These are phyloP conservation scores for Przewalskia tangutica DNA, from an alignment of 257 asterid species.

Conservation along the genomic window DNA sequence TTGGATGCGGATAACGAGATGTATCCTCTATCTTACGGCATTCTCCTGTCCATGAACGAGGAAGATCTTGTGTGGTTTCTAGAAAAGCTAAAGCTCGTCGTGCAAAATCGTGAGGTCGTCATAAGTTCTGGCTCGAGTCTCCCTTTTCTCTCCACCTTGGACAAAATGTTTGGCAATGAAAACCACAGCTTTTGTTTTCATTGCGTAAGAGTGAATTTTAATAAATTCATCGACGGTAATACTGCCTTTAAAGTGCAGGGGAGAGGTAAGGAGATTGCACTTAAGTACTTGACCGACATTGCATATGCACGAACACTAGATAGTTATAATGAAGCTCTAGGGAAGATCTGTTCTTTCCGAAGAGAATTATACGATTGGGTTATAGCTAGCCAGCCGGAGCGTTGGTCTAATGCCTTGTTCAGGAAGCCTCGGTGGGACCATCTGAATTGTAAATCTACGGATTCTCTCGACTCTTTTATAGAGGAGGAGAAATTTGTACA, in stretches of 20 bases:
- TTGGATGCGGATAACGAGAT: slow-evolving; percentile 7
- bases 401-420: slow-evolving; percentile 14
- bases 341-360: slow-evolving; percentile 2
- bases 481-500: slow-evolving; percentile 2
- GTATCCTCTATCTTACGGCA: slow-evolving; percentile 8
- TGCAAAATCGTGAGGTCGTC: not conserved
- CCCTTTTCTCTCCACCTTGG: not conserved
- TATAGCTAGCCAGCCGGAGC: not conserved
- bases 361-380: slow-evolving; percentile 4
- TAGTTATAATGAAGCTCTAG: slow-evolving; percentile 5
- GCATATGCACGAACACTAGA: slow-evolving; percentile 2
- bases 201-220: slow-evolving; percentile 6
- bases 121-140: not conserved
- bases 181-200: slow-evolving; percentile 12
- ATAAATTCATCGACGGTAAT: not conserved
- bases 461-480: slow-evolving; percentile 11
- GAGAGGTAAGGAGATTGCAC: slow-evolving; percentile 1
- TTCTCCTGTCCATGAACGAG: not conserved
- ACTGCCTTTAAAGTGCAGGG: slow-evolving; percentile 3
- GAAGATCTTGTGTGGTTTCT: slow-evolving; percentile 8
- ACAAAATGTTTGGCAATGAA: slow-evolving; percentile 6
- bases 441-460: slow-evolving; percentile 9
- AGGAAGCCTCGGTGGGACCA: slow-evolving; percentile 8
- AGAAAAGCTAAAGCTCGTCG: not conserved
- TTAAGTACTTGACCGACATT: not conserved